These are phyloP conservation scores for Leptodontidium sp. DNA, from an alignment of 2,329 filamentous ascomycete genomes.

Conservation along the genomic window DNA sequence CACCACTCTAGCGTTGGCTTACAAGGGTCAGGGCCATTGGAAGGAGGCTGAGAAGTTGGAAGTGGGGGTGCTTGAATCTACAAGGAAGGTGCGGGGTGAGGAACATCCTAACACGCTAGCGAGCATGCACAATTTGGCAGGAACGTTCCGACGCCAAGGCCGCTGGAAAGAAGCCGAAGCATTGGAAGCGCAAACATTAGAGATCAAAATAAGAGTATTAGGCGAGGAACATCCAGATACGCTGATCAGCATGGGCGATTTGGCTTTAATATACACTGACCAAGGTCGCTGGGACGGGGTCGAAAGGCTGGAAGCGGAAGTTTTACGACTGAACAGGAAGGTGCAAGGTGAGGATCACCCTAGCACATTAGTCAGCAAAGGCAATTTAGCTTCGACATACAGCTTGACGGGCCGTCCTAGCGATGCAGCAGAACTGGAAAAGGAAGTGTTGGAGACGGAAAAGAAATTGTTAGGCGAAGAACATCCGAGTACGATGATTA, in stretches of 20 bases:
- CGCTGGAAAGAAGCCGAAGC: conserved; percentile 28
- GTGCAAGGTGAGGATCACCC: conserved; percentile 27
- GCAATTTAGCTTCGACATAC: conserved; percentile 25
- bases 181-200: conserved; percentile 23
- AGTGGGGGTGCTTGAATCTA: conserved; percentile 13
- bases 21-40: conserved; percentile 6
- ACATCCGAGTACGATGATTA: conserved; percentile 20
- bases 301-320: not conserved
- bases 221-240: conserved; percentile 27
- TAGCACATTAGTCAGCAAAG: conserved; percentile 20
- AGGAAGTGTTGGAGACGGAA: conserved; percentile 20
- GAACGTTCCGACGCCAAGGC: conserved; percentile 43
- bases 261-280: conserved; percentile 48
- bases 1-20: conserved; percentile 7
- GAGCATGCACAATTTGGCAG: conserved; percentile 46
- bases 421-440: not conserved
- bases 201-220: conserved; percentile 19
- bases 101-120: conserved; percentile 15
- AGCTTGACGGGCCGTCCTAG: conserved; percentile 26
- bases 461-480: conserved; percentile 29
- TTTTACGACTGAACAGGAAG: conserved; percentile 26
- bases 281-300: conserved; percentile 38
- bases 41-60: conserved; percentile 17
- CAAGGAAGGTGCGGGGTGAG: not conserved
- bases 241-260: not conserved